Base-by-base conservation (phyloP, 805 yeast genomes). In the Yarrowia sp. region DNA sequence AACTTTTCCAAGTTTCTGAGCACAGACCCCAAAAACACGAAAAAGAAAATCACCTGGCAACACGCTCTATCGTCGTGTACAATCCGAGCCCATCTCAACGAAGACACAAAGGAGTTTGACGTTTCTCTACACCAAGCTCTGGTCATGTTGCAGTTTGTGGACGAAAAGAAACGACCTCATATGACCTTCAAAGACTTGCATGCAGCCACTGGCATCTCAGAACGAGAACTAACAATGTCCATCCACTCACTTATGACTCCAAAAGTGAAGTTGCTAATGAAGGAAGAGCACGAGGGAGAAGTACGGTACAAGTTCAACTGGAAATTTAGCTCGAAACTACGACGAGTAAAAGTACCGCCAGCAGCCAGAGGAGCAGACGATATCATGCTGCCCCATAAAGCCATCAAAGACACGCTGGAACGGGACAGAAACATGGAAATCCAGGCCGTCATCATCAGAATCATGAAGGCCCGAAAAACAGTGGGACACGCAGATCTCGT, bases 351-450 rank as follows among this genome's bases (percentile, higher is more conserved):
- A 46, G 68, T 73, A 36, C 69, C 68, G 26, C 74, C 65, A 70
- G 22, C 71, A 63, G 40, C 59, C 67, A 41, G 67, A 67, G 64
- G 26, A 63, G 12, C 65, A 44, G 26, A 40, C 21, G 22, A 51
- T 14, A 26, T 35, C 59, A 38, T 52, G 38, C 7, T 62, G 51
- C 36, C 26, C 28, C 64, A 30, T 68, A 69, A 65, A 66, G 69
- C n/a, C 67, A 68, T 17, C 68, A 67, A 58, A 71, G 68, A 65
- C 59, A 66, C 52, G 51, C 72, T 73, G 21, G 58, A 51, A 17
- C 69, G 72, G 1, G 77, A 75, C 54, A 70, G 77, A 7, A 70
- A 68, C 40, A 70, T 68, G 68, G 77, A 75, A 65, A 69, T 73
- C 30, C 76, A 72, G 63, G 77, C 76, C 10, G 70, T 74, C 1